Evolutionary conservation across 129 eudicot species (phyloP), one percentile per base, ranked within the genome.

Genomic region (Centaurea solstitialis): DNA sequence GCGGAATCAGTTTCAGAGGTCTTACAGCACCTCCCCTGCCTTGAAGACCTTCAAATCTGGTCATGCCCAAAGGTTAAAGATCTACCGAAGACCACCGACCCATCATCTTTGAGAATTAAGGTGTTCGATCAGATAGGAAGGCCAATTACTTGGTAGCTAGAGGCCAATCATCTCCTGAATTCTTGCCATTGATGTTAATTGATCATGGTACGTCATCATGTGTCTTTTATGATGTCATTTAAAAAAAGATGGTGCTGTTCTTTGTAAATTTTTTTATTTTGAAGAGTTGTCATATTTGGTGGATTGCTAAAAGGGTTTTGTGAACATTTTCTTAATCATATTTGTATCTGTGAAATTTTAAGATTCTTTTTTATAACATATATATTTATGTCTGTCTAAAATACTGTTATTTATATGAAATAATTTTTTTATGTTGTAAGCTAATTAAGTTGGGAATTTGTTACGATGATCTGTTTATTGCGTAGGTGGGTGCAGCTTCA

Each of bases 1-100:
- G 40, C 66, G 74, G 70, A 66, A 66, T 18, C 38, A 4, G 26
- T 61, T 18, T 18, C 18, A 13, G 66, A 76, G 30, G 70, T 43
- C 47, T 22, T 76, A 28, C 70, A 33, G 35, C 33, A 57, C 53
- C 79, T 76, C 70, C 62, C 70, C 26, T 76, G 53, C 37, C 70
- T 76, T 18, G 8, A 30, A 61, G 0, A 4, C 1, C 70, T 76
- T 3, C 0, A 9, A 5, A 74, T 74, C 40, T 0, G 0, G 0
- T 0, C 15, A 9, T 76, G 73, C 59, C 80, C 80, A 7, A 68
- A 68, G 68, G 50, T 78, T 18, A 15, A 10, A 23, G 38, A 64
- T 8, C 35, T 41, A 41, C 67, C 68, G 1, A 45, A 78, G 30
- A 33, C n/a, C 4, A 59, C 11, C 45, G n/a, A 40, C 10, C 61